phyloP scores from a whole-genome alignment of 306 rosid genomes.

The Gastrolobium bilobum region DNA sequence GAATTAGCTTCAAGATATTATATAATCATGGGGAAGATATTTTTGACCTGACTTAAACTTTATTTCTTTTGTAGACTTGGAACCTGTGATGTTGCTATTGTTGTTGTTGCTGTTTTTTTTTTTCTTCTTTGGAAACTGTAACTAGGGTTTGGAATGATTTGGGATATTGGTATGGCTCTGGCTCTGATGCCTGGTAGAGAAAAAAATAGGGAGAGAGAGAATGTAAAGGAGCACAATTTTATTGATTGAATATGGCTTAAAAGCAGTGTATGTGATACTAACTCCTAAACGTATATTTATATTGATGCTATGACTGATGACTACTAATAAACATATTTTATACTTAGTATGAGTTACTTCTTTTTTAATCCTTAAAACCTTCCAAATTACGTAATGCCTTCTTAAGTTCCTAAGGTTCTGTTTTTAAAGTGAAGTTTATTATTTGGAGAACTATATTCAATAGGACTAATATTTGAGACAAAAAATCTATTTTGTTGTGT shows the following conservation, averaged over 20 bases:
- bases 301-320: not conserved
- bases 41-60: not conserved
- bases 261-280: not conserved
- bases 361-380: conserved; percentile 7
- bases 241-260: not conserved
- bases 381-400: not conserved
- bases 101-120: too few relatives aligned
- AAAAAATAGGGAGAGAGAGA: not conserved
- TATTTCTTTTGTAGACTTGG: not conserved
- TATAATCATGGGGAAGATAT: not conserved
- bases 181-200: not conserved
- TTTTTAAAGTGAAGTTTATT: conserved; percentile 6
- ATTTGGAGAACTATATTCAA: not conserved
- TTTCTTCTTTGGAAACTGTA: not conserved
- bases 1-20: not conserved
- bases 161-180: not conserved
- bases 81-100: not conserved
- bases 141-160: not conserved
- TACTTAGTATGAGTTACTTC: not conserved
- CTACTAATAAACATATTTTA: not conserved
- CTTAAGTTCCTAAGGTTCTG: not conserved
- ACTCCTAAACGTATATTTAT: not conserved
- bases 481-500: conserved; percentile 27
- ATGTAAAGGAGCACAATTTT: not conserved
- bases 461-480: conserved; percentile 23